Evolutionary conservation across 1,139 yeast species (phyloP).

Genomic region (Pichia sp.): DNA sequence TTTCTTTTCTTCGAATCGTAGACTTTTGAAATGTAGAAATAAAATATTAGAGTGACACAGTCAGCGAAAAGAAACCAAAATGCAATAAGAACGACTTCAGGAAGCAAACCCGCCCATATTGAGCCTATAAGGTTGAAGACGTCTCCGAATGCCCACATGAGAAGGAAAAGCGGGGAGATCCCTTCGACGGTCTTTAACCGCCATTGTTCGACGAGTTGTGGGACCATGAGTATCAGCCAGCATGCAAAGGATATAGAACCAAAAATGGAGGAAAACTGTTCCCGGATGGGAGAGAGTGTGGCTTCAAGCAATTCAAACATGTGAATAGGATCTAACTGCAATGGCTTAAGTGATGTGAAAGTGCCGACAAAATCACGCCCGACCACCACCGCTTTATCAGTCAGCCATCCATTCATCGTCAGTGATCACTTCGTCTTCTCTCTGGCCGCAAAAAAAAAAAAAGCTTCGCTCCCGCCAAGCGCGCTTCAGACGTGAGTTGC

Average conservation of each 20-base stretch:
- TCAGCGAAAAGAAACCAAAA: conserved; percentile 74
- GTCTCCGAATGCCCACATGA: conserved; percentile 73
- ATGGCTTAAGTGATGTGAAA: too few relatives aligned
- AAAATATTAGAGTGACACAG: conserved; percentile 53
- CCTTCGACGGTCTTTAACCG: conserved; percentile 73
- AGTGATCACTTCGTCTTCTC: too few relatives aligned
- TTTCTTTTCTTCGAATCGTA: conserved; percentile 37
- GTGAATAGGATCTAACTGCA: too few relatives aligned
- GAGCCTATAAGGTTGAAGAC: conserved; percentile 62
- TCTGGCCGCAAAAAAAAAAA: not conserved
- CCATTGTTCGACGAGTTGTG: conserved; percentile 82
- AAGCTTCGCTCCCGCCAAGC: not conserved
- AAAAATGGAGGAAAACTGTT: conserved; percentile 52
- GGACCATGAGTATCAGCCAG: conserved; percentile 75
- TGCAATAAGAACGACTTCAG: conserved; percentile 65
- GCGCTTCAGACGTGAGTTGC: conserved; percentile 1
- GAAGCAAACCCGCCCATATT: conserved; percentile 63
- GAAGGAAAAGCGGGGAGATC: conserved; percentile 61
- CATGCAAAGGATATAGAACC: conserved; percentile 69
- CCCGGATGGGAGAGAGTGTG: conserved; percentile 26
- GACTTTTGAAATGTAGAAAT: conserved; percentile 47
- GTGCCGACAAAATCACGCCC: too few relatives aligned
- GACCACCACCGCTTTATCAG: too few relatives aligned
- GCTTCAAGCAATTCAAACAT: not conserved
- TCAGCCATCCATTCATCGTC: too few relatives aligned